Percentiles rank a stretch among this genome's conserved stretches.
These are phyloP conservation scores for Eucalyptus pauciflora DNA, from an alignment of 345 rosid genomes.

Conservation along the genomic window DNA sequence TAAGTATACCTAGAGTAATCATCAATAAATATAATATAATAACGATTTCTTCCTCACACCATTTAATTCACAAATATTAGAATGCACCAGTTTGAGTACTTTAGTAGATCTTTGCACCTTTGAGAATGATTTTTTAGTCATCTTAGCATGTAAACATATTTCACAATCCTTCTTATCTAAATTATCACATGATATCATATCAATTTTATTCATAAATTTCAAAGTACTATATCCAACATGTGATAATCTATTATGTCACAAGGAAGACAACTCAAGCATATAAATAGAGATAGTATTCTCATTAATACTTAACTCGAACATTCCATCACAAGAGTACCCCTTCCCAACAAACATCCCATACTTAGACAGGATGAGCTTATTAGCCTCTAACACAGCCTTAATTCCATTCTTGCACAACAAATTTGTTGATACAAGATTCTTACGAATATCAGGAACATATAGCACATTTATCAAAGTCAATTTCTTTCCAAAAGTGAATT, in stretches of 20 bases:
- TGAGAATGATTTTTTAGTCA: background rate
- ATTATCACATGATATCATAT: background rate
- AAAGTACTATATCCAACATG: background rate
- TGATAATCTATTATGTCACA: background rate
- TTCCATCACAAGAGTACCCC: background rate
- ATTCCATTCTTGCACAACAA: background rate
- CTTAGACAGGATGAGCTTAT: background rate
- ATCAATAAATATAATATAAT: too few relatives aligned
- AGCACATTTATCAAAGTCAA: too few relatives aligned
- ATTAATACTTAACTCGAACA: background rate
- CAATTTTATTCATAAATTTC: background rate
- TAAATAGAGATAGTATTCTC: too few relatives aligned
- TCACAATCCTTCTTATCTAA: background rate
- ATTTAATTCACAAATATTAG: too few relatives aligned
- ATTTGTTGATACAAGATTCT: background rate
- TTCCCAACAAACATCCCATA: background rate
- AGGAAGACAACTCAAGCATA: background rate
- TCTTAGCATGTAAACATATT: background rate
- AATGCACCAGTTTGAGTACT: background rate
- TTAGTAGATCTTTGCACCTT: background rate
- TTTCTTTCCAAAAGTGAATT: background rate
- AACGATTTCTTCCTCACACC: background rate
- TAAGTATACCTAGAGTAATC: background rate
- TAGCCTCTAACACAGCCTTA: background rate
- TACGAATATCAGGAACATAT: background rate